Percentiles rank a stretch among this genome's conserved stretches.
phyloP scores from a whole-genome alignment of 225 moss, liverwort and hornwort species.

The Pseudisothecium myosuroides region DNA sequence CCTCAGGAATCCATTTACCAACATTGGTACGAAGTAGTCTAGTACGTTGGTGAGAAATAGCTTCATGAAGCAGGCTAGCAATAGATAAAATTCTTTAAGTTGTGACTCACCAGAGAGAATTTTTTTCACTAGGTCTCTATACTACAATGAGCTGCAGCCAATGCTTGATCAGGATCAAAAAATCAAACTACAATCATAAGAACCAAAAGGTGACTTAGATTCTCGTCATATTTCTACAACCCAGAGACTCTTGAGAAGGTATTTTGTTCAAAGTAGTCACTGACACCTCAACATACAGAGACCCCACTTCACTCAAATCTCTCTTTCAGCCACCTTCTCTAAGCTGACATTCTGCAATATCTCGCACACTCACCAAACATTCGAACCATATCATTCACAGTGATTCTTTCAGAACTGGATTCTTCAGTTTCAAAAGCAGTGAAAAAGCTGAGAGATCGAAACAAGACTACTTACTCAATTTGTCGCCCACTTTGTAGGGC shows the following conservation, averaged over 20 bases:
- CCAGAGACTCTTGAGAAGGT: not conserved
- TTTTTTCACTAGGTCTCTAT: too few relatives aligned
- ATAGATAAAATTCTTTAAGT: too few relatives aligned
- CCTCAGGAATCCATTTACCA: not conserved
- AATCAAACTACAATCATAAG: not conserved
- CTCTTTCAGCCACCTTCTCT: not conserved
- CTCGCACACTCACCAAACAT: not conserved
- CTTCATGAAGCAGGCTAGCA: not conserved
- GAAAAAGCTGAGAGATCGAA: not conserved
- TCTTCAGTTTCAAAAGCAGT: not conserved
- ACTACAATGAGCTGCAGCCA: not conserved
- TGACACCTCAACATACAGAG: not conserved
- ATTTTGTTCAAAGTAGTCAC: not conserved
- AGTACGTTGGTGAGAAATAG: too few relatives aligned
- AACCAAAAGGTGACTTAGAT: not conserved
- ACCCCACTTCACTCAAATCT: not conserved
- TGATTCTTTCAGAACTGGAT: not conserved
- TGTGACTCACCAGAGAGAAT: not conserved
- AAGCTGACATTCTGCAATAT: not conserved
- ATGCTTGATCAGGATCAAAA: not conserved
- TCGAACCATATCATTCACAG: not conserved
- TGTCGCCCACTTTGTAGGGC: slow-evolving; percentile 18
- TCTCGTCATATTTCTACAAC: not conserved
- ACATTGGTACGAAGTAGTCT: not conserved
- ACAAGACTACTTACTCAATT: not conserved